Evolutionary conservation across 306 rosid genomes (phyloP).

Genomic region (Notholithocarpus densiflorus): DNA sequence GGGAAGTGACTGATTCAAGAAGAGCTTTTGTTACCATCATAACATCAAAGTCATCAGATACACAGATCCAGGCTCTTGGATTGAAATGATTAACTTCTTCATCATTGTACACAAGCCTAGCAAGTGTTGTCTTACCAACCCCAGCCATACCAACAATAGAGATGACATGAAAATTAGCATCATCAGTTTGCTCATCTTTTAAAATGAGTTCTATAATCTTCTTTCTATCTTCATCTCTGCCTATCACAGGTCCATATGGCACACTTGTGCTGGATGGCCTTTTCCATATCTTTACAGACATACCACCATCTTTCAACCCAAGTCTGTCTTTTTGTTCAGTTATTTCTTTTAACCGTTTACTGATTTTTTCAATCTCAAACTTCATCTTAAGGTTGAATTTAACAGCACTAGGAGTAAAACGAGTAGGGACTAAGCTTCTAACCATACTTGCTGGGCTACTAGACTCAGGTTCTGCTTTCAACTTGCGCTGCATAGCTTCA

Average conservation of each 20-base stretch:
- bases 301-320: not conserved
- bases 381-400: too few relatives aligned
- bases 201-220: not conserved
- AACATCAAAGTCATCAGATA: not conserved
- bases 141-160: constrained; percentile 8
- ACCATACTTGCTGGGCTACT: not conserved
- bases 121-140: not conserved
- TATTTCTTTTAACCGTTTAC: not conserved
- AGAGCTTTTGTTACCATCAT: not conserved
- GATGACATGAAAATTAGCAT: not conserved
- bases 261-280: not conserved
- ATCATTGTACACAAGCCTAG: not conserved
- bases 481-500: not conserved
- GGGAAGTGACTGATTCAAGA: not conserved
- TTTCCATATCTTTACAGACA: too few relatives aligned
- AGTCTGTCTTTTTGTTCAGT: not conserved
- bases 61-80: not conserved
- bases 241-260: constrained; percentile 1
- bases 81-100: not conserved
- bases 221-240: constrained; percentile 6
- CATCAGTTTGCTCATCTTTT: not conserved
- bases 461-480: not conserved
- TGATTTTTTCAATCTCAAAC: not conserved
- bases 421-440: not conserved
- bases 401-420: not conserved